Base-by-base conservation (phyloP, 805 yeast species). In the Candida xyloterini region DNA sequence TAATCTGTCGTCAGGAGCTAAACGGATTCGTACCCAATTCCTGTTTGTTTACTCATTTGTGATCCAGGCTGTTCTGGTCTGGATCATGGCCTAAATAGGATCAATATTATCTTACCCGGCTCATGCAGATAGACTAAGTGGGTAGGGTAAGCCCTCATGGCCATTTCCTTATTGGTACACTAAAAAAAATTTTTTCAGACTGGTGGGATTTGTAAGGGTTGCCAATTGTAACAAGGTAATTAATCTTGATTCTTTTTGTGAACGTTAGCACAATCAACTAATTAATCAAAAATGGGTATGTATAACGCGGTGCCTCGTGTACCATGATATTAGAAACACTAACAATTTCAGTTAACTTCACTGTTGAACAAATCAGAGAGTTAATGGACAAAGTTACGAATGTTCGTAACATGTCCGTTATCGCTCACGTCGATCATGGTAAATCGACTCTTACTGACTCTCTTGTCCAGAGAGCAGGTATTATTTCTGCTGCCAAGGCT, bases 401-500 rank as follows among this genome's bases (percentile, higher is more conserved):
- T 71, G 97, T 93, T 68, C 96, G 99, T 81, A 93, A 93, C 95
- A 93, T 91, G 95, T 91, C 98, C 75, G 99, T 91, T 74, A 93
- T 93, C 84, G 99, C 99, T 67, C 99, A 91, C 81, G 98, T 91
- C 85, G 99, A 91, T 82, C 99, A 93, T 81, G 99, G 99, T 79
- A 91, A 91, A 76, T 90, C 97, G 59, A 91, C 99, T 63, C 83
- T 91, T 74, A 91, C 99, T 74, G 99, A 91, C 76, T 93, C 99
- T 55, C 84, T 91, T 70, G 98, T 91, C 64, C 98, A 91, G 79
- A 84, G 84, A 67, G 99, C 99, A 60, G 99, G 99, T 88, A 91
- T 93, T 73, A 91, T 91, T 66, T 93, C 98, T 44, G 97, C 99
- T 65, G 97, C 96, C 66, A 88, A 88, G 79, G 99, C 99, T 53